phyloP scores from a whole-genome alignment of 805 yeast genomes.

The Scheffersomyces amazonensis region DNA sequence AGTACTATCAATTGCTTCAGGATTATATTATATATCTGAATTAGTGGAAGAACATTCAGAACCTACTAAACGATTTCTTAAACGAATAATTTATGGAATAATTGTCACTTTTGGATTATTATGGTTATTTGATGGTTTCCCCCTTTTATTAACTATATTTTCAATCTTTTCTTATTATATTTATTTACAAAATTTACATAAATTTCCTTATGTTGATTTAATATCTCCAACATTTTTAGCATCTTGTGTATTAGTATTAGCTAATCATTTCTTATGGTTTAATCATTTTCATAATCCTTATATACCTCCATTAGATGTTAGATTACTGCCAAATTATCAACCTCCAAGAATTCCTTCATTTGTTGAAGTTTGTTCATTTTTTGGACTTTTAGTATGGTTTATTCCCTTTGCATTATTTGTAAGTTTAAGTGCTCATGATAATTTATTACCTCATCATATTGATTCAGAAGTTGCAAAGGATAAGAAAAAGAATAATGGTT shows the following conservation, averaged over 20 bases:
- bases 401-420: slow-evolving; percentile 91
- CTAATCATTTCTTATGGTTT: slow-evolving; percentile 90
- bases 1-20: slow-evolving; percentile 71
- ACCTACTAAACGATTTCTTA: slow-evolving; percentile 70
- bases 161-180: slow-evolving; percentile 69
- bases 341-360: slow-evolving; percentile 76
- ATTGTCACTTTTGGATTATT: slow-evolving; percentile 54
- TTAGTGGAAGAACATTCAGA: slow-evolving; percentile 91
- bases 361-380: slow-evolving; percentile 90
- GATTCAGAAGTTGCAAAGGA: slow-evolving; percentile 25
- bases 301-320: slow-evolving; percentile 64
- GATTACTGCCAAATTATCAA: slow-evolving; percentile 55
- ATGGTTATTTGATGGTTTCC: slow-evolving; percentile 75
- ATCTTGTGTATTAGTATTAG: slow-evolving; percentile 68
- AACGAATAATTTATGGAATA: slow-evolving; percentile 60
- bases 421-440: slow-evolving; percentile 87
- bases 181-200: slow-evolving; percentile 72
- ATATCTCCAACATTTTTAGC: slow-evolving; percentile 67
- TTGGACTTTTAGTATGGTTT: slow-evolving; percentile 91
- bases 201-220: slow-evolving; percentile 81
- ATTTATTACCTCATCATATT: slow-evolving; percentile 64
- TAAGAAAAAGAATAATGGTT: slow-evolving; percentile 44
- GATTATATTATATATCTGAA: slow-evolving; percentile 86
- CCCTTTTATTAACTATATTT: slow-evolving; percentile 62
- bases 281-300: slow-evolving; percentile 71